Conservation (phyloP, 2,329 filamentous ascomycete species). For the Fusarium sp. region DNA sequence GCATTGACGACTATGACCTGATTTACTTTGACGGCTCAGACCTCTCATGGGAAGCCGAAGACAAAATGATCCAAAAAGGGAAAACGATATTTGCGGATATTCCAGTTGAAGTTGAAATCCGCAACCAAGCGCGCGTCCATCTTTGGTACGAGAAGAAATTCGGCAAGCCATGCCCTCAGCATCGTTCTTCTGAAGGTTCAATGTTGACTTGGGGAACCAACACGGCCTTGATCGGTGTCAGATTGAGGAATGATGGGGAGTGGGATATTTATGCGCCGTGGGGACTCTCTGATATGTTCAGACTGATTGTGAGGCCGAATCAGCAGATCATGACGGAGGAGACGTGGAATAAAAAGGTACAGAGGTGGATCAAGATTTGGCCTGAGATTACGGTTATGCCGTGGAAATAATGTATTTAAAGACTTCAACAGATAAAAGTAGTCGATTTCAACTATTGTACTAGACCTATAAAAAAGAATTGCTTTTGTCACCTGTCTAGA, state of each 20-base stretch:
- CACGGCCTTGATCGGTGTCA: constrained; percentile 50
- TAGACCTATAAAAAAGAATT: not conserved
- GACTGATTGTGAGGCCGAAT: constrained; percentile 50
- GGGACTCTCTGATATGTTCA: constrained; percentile 52
- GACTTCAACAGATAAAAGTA: not conserved
- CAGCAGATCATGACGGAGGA: constrained; percentile 43
- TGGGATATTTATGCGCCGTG: constrained; percentile 53
- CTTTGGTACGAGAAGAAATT: constrained; percentile 52
- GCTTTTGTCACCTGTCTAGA: not conserved
- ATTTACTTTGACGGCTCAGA: constrained; percentile 51
- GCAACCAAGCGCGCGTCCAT: constrained; percentile 54
- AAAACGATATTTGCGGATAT: constrained; percentile 48
- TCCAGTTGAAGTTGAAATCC: constrained; percentile 50
- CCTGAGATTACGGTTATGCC: constrained; percentile 43
- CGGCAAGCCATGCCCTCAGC: constrained; percentile 46
- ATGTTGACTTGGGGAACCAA: constrained; percentile 52
- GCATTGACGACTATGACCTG: constrained; percentile 54
- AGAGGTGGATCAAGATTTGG: constrained; percentile 49
- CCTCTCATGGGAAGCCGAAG: constrained; percentile 53
- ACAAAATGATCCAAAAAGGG: constrained; percentile 48
- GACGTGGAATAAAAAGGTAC: constrained; percentile 48
- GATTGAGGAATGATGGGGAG: constrained; percentile 37
- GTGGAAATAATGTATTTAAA: constrained; percentile 30
- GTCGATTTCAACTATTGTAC: not conserved
- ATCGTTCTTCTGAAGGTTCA: constrained; percentile 47